Conservation (phyloP, 2,329 filamentous ascomycete species). For the Fusarium gaditjirri region DNA sequence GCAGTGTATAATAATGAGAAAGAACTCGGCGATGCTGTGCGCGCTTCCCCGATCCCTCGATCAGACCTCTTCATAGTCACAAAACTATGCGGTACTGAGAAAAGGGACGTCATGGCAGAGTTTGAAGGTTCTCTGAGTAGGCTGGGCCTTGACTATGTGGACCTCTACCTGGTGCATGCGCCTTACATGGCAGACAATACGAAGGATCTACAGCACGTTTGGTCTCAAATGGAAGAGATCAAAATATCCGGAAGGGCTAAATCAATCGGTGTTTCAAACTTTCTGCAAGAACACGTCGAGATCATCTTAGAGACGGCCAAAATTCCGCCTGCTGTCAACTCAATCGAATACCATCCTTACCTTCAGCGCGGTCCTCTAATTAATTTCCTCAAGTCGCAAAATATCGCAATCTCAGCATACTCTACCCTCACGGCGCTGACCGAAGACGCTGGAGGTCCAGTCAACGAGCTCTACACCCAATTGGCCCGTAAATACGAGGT, state of each 20-base stretch:
- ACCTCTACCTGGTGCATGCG: background rate
- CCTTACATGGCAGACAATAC: background rate
- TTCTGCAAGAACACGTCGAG: background rate
- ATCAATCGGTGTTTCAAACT: background rate
- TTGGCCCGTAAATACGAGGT: background rate
- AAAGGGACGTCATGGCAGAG: background rate
- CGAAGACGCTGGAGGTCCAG: background rate
- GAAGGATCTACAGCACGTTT: background rate
- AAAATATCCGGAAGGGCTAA: background rate
- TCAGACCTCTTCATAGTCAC: background rate
- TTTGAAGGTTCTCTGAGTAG: background rate
- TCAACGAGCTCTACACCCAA: background rate
- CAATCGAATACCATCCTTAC: background rate
- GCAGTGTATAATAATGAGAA: background rate
- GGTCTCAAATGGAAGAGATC: background rate
- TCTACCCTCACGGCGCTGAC: background rate
- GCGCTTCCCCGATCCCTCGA: background rate
- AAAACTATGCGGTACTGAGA: background rate
- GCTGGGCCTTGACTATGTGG: background rate
- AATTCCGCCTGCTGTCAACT: background rate
- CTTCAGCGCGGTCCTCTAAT: background rate
- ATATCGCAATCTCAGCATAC: background rate
- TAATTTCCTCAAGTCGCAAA: background rate
- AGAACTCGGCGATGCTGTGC: background rate
- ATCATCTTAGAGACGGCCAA: background rate